Percentiles rank a stretch among this genome's conserved stretches.
Conservation (phyloP, 2,329 filamentous ascomycete species). For the Colletotrichum sp. region DNA sequence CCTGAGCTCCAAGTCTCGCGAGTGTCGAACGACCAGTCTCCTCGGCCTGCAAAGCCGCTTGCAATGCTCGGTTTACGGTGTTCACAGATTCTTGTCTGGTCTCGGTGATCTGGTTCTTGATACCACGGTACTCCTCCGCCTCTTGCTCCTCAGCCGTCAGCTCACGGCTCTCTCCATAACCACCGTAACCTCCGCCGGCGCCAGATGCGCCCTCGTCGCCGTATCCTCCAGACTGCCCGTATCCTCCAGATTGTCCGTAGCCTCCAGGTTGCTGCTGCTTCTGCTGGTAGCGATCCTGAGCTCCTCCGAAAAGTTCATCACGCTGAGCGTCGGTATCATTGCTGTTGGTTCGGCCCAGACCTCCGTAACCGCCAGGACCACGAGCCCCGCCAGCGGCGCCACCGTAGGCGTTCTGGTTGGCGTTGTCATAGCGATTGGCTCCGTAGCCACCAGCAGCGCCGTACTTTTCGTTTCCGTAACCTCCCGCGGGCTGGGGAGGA, state of each 20-base stretch:
- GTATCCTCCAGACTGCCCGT: slow-evolving; percentile 19
- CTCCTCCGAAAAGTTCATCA: slow-evolving; percentile 68
- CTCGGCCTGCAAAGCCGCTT: slow-evolving; percentile 71
- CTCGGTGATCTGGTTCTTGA: slow-evolving; percentile 74
- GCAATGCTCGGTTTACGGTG: slow-evolving; percentile 51
- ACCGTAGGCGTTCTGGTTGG: slow-evolving; percentile 30
- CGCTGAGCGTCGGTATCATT: slow-evolving; percentile 57
- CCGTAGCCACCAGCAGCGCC: slow-evolving; percentile 58
- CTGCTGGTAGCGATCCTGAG: slow-evolving; percentile 53
- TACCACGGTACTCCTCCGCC: slow-evolving; percentile 69
- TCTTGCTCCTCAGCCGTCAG: slow-evolving; percentile 84
- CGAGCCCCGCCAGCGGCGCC: slow-evolving; percentile 36
- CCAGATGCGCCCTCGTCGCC: fast-evolving
- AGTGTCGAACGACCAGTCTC: slow-evolving; percentile 76
- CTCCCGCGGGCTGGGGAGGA: slow-evolving; percentile 36
- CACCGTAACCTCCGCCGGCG: slow-evolving; percentile 41
- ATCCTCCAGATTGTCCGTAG: slow-evolving; percentile 1
- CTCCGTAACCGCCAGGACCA: slow-evolving; percentile 66
- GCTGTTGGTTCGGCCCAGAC: slow-evolving; percentile 54
- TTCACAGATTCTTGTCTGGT: slow-evolving; percentile 74
- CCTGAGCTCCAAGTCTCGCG: slow-evolving; percentile 76
- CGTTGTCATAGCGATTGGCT: slow-evolving; percentile 55
- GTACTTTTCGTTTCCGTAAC: slow-evolving; percentile 61
- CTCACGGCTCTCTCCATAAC: slow-evolving; percentile 74
- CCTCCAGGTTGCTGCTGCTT: slow-evolving; percentile 27